Evolutionary conservation across 768 basidiomycete genomes (phyloP).

Genomic region (Sporobolomyces pararoseus): DNA sequence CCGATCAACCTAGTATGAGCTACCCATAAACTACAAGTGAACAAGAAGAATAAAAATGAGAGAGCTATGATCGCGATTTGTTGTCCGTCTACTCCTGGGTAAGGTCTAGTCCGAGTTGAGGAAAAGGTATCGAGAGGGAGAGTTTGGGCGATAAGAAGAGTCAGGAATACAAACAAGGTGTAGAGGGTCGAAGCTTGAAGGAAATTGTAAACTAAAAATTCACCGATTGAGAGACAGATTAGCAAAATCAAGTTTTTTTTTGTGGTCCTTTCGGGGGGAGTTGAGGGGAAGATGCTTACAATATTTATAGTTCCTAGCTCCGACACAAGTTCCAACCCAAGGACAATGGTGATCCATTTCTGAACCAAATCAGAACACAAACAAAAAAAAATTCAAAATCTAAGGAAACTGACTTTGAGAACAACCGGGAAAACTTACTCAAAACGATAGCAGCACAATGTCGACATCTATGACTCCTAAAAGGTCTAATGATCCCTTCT

Average conservation of each 20-base stretch:
- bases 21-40: slow-evolving; percentile 28
- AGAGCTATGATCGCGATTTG: slow-evolving; percentile 36
- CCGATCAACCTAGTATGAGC: slow-evolving; percentile 34
- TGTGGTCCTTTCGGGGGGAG: background rate
- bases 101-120: slow-evolving; percentile 14
- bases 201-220: slow-evolving; percentile 43
- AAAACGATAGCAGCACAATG: slow-evolving; percentile 37
- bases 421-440: too few relatives aligned
- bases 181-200: slow-evolving; percentile 37
- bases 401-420: background rate
- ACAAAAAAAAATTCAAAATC: background rate
- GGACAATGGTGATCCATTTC: slow-evolving; percentile 43
- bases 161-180: slow-evolving; percentile 35
- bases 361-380: background rate
- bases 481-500: slow-evolving; percentile 37
- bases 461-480: slow-evolving; percentile 33
- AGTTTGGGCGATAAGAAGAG: slow-evolving; percentile 37
- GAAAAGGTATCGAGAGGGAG: slow-evolving; percentile 36
- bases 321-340: slow-evolving; percentile 35
- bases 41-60: slow-evolving; percentile 36
- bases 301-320: slow-evolving; percentile 43
- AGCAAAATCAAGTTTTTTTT: too few relatives aligned
- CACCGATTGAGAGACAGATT: too few relatives aligned
- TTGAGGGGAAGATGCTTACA: slow-evolving; percentile 16
- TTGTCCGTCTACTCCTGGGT: slow-evolving; percentile 34